These are phyloP conservation scores for Litsea cubeba DNA, from an alignment of 164 flowering plant genomes.

Conservation along the genomic window DNA sequence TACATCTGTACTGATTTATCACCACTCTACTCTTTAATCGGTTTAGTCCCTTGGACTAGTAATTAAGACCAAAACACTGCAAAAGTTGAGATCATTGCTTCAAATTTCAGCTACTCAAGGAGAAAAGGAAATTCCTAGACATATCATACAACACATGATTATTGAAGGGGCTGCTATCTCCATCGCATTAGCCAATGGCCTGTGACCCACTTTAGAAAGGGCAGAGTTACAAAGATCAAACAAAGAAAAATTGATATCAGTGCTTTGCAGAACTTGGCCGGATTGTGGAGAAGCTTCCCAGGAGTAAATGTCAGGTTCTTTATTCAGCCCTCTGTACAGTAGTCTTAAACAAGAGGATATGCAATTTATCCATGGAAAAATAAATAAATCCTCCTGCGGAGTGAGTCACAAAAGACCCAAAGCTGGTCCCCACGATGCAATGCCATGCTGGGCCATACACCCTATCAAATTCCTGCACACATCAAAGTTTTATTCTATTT, in stretches of 20 bases:
- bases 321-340: conserved; percentile 69
- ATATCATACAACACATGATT: neutral
- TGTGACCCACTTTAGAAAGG: neutral
- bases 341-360: conserved; percentile 82
- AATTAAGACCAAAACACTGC: neutral
- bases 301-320: neutral
- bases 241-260: neutral
- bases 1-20: neutral
- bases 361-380: conserved; percentile 76
- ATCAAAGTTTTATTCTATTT: neutral
- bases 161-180: neutral
- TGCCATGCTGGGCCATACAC: conserved; percentile 97
- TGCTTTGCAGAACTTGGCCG: neutral
- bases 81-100: conserved; percentile 1
- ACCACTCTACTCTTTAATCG: neutral
- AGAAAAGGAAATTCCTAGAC: neutral
- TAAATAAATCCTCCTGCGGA: conserved; percentile 84
- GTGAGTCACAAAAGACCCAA: conserved; percentile 95
- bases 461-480: conserved; percentile 83
- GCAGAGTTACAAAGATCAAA: neutral
- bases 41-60: neutral
- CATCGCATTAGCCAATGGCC: neutral
- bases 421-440: conserved; percentile 83
- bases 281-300: neutral
- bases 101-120: neutral